Evolutionary conservation across 2,329 filamentous ascomycete genomes (phyloP), one percentile per base, ranked within the genome.

Genomic region (Scleromitrula shiraiana): DNA sequence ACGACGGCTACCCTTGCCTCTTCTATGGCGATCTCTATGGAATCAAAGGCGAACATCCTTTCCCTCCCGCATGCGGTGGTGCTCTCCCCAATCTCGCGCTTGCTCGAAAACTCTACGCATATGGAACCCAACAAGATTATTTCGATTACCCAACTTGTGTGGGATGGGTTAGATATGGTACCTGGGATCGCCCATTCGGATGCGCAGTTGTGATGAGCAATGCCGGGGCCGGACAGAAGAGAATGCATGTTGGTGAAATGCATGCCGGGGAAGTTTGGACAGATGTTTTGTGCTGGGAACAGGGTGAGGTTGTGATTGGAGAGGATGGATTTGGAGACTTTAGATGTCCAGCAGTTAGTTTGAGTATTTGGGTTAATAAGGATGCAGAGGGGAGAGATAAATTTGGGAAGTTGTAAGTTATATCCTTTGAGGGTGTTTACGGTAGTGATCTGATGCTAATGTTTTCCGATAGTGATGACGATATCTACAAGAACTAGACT

Each of bases 21-120:
- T 88, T 88, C 62, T 87, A 81, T 60, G 81, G 82, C 20, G 82
- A 87, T 59, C 62, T 86, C 1, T 85, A 83, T 62, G 82, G 82
- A 19, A 78, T 80, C 41, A 65, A 64, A 39, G 60, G 66, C 40
- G 67, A 74, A n/a, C 67, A 64, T 19, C 50, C 73, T 4, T 70
- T 75, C 49, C 67, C 65, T 3, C 78, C 78, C 0, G 68, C 74
- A 3, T 76, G 74, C 48, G 72, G 71, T 24, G 72, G 71, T 8
- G 72, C 70, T 39, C 68, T 86, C 1, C 75, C 80, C 1, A 70
- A 74, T 14, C 69, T 87, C 19, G 72, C 78, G 30, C 71, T 82
- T 8, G 78, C 78, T 2, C 72, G 83, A 7, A 80, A 78, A 56
- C 66, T 83, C 6, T 86, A 81, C 59, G 80, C 82, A 0, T 84